Base-by-base conservation (phyloP, 2,329 filamentous ascomycete genomes). In the Talaromyces marneffei region DNA sequence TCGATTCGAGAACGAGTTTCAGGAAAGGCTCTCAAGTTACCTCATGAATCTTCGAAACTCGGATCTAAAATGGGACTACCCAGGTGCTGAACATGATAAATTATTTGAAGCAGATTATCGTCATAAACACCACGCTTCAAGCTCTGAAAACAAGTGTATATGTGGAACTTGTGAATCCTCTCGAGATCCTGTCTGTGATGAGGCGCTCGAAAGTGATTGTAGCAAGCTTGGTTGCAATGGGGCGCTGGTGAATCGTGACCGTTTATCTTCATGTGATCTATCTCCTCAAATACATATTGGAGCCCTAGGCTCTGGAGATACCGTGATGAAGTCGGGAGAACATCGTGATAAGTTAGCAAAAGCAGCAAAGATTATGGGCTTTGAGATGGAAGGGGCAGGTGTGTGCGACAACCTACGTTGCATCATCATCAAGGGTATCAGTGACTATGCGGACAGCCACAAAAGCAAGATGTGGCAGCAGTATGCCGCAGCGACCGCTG, bases 371-470 rank as follows among this genome's bases (percentile, higher is more conserved):
- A 35, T 68, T 20, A 63, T 67, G 39, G 66, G 61, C 2, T 67
- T 68, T 52, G 66, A 68, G 59, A 68, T 68, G 66, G 66, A 67
- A 60, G 66, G 64, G 12, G 66, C 63, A 5, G 66, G 65, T 1
- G 55, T 64, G 9, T 64, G 60, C 55, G 63, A 66, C 16, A 37
- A 48, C 25, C 64, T 66, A 48, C 62, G 62, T 2, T 73, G 64
- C 23, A 25, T 68, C 7, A 59, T 68, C 8, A 62, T 68, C 27
- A 67, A 67, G 31, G 66, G 75, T 3, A 69, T 77, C 0, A 75
- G 72, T 29, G 71, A 78, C 64, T 77, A 77, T 33, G 69, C 72
- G 0, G 75, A 77, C 59, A 71, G 72, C 25, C 75, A 77, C 60
- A 76, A 76, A 55, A 72, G 66, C 53, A 74, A 75, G 25, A 56